Evolutionary conservation across 1,284 basidiomycete species (phyloP), one percentile per base, ranked within the genome.

Genomic region (Inonotus obliquus): DNA sequence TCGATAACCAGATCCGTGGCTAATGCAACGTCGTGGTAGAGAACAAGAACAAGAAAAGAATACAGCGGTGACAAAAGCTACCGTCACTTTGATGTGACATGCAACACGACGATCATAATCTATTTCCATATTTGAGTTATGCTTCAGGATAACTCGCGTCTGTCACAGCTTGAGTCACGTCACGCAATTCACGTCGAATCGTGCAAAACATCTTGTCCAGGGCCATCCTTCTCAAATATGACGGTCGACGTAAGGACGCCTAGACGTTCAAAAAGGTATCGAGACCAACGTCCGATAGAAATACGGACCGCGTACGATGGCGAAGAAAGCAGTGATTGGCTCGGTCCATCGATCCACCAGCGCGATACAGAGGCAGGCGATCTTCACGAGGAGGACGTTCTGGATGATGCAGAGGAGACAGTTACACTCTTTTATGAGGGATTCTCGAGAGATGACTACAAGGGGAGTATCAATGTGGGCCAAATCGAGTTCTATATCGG

Each of bases 401-500:
- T 71, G 14, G 62, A 66, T 35, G 71, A 73, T 25, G 68, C 64
- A 35, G 68, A 72, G 25, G 68, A 72, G 29, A 57, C 70, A 1
- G 71, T 77, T 62, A 78, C 79, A 0, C 67, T 73, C 0, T 81
- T 81, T 62, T 81, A 78, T 64, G 66, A 72, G 21, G 71, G 67
- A 29, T 79, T 77, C 63, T 25, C 48, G 21, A 32, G 62, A 19
- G n/a, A 23, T 27, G 47, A 54, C 14, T 39, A 11, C 10, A 27
- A 19, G 4, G 64, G 61, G 39, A 19, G 44, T 47, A 73, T 59
- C 53, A 44, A 49, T 11, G n/a, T n/a, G n/a, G n/a, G n/a, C n/a
- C n/a, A n/a, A n/a, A n/a, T n/a, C n/a, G 65, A 67, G 6, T 89
- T 81, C 67, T 68, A 66, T 5, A 69, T 88, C 13, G 88, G 87